Evolutionary conservation across 108 stramenopile species (phyloP).

Genomic region (Seminavis robusta): DNA sequence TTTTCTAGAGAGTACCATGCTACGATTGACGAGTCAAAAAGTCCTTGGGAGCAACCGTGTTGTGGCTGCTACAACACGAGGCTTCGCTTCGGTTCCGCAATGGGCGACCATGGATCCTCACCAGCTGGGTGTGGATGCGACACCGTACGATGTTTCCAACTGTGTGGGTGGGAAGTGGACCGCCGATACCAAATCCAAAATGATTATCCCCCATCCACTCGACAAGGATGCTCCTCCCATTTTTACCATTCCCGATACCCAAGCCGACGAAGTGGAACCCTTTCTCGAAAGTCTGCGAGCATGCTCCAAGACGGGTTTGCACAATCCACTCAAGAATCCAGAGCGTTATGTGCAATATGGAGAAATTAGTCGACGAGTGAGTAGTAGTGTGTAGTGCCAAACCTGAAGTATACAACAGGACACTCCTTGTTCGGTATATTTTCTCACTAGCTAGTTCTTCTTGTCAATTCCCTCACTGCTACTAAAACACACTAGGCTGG

Average conservation of each 20-base stretch:
- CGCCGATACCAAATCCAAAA: constrained; percentile 6
- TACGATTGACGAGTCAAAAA: no score
- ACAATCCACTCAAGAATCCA: constrained; percentile 90
- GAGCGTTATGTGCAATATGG: constrained; percentile 88
- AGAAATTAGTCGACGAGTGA: constrained; percentile 78
- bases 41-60: no score
- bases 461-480: not conserved
- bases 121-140: constrained; percentile 52
- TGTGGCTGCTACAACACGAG: no score
- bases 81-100: constrained; percentile 33
- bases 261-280: constrained; percentile 60
- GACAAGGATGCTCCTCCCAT: constrained; percentile 60
- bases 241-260: constrained; percentile 76
- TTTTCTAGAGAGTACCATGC: no score
- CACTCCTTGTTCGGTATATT: not conserved
- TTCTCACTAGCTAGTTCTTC: not conserved
- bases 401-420: not conserved
- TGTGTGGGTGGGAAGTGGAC: constrained; percentile 77
- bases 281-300: constrained; percentile 75
- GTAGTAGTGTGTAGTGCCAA: constrained; percentile 12
- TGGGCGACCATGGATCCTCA: constrained; percentile 83
- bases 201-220: constrained; percentile 73
- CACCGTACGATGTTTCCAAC: constrained; percentile 60
- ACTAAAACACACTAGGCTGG: constrained; percentile 48
- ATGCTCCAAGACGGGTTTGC: constrained; percentile 78